Conservation (phyloP, 2,329 filamentous ascomycete species). For the Lachnellula hyalina region DNA sequence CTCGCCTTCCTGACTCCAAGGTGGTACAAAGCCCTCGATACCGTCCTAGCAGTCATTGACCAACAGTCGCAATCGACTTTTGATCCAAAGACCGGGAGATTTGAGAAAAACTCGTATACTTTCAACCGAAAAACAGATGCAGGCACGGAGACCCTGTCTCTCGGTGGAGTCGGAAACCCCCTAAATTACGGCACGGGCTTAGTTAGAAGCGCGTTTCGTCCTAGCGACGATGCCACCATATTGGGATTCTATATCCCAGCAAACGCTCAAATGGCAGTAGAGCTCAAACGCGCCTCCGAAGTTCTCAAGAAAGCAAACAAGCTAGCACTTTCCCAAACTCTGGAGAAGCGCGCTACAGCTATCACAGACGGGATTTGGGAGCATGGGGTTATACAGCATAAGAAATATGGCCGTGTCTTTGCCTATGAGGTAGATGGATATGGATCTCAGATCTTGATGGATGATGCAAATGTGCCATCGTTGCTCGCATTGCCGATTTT, state of each 20-base stretch:
- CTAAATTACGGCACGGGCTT: conserved; percentile 79
- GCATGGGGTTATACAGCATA: conserved; percentile 73
- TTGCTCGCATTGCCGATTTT: conserved; percentile 72
- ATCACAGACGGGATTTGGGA: conserved; percentile 78
- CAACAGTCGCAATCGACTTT: conserved; percentile 81
- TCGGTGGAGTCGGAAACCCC: conserved; percentile 85
- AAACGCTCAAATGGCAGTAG: conserved; percentile 93
- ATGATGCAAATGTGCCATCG: conserved; percentile 83
- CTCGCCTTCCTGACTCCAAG: conserved; percentile 71
- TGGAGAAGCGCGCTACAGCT: conserved; percentile 52
- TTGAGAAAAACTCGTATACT: conserved; percentile 71
- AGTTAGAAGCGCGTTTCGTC: conserved; percentile 85
- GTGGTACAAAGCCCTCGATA: conserved; percentile 75
- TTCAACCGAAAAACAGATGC: conserved; percentile 76
- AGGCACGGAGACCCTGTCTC: conserved; percentile 84
- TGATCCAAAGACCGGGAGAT: conserved; percentile 58
- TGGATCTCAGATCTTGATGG: conserved; percentile 77
- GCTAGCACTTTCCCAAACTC: conserved; percentile 45
- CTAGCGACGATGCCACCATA: conserved; percentile 91
- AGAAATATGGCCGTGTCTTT: conserved; percentile 72
- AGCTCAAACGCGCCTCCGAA: conserved; percentile 68
- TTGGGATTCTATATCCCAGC: conserved; percentile 91
- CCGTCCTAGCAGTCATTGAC: conserved; percentile 66
- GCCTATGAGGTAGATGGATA: conserved; percentile 87
- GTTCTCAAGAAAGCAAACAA: conserved; percentile 58